phyloP scores from a whole-genome alignment of 306 rosid genomes.

The Cucumis sativus region DNA sequence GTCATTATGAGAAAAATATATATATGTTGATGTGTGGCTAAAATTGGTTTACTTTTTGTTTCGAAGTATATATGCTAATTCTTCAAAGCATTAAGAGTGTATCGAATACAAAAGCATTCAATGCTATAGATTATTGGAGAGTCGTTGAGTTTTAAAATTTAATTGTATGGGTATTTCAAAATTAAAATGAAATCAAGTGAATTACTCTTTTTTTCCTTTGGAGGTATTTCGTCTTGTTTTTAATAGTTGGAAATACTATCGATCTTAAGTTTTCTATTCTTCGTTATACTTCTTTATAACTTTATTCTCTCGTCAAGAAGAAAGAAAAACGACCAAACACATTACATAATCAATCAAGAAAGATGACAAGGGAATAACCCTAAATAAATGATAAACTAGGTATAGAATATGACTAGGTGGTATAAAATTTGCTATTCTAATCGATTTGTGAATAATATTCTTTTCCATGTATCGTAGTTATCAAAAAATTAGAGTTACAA shows the following conservation, averaged over 20 bases:
- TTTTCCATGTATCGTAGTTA: not conserved
- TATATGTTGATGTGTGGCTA: not conserved
- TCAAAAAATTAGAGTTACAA: not conserved
- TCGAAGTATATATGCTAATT: not conserved
- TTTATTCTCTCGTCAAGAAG: not conserved
- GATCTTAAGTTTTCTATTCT: too few relatives aligned
- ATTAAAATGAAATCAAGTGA: not conserved
- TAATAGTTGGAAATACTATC: not conserved
- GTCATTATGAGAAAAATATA: not conserved
- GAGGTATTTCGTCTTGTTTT: not conserved
- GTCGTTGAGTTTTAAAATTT: not conserved
- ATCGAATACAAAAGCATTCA: not conserved
- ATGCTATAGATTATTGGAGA: not conserved
- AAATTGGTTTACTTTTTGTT: not conserved
- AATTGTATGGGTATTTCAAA: not conserved
- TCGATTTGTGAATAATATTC: not conserved
- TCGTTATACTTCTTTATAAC: too few relatives aligned
- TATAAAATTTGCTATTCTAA: not conserved
- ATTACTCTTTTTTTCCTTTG: not conserved
- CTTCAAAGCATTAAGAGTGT: not conserved
- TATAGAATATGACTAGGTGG: not conserved
- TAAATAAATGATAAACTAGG: not conserved
- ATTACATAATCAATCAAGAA: not conserved
- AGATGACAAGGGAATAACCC: not conserved
- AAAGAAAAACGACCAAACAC: not conserved